Base-by-base conservation (phyloP, 257 asterid genomes). In the Apocynum venetum region DNA sequence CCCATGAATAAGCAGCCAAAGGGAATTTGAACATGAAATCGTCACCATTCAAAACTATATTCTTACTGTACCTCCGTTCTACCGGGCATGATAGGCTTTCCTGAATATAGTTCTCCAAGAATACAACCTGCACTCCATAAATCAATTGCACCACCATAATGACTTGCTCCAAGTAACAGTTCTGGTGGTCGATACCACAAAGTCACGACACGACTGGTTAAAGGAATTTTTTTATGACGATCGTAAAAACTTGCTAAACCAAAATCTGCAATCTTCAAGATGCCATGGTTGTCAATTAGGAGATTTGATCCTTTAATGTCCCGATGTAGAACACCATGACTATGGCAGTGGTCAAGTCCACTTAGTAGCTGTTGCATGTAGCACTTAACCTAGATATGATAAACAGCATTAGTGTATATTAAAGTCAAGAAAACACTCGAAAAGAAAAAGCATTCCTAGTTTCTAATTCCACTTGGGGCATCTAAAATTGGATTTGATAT, bases 171-270 rank as follows among this genome's bases (percentile, higher is more conserved):
- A 8, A 92, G 93, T 80, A 94, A 80, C 71, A 94, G 98, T 79
- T 94, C 98, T n/a, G 97, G 97, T 40, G 98, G 97, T 68, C 98
- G 93, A 86, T 94, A 94, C 98, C 98, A 94, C 70, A 94, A 82
- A 66, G 98, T 94, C 79, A 94, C 98, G 55, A 94, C 98, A 36
- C 97, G 98, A 87, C 97, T 94, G 41, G 98, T 94, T 56, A 92
- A 83, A 51, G 94, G 93, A 77, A 84, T 80, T 56, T 77, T 89
- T 67, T 87, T 86, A 73, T 82, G 78, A 67, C 72, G 81, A 83
- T 90, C 91, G 63, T 83, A 91, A 78, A 84, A 92, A 81, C 90
- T 92, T 47, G 98, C 98, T 81, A 94, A 80, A 11, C 98, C 98
- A 89, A 94, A 92, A 89, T 93, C 98, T 52, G 97, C 95, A 77